Evolutionary conservation across 805 yeast species (phyloP).

Genomic region (Sungouiella thailandica): DNA sequence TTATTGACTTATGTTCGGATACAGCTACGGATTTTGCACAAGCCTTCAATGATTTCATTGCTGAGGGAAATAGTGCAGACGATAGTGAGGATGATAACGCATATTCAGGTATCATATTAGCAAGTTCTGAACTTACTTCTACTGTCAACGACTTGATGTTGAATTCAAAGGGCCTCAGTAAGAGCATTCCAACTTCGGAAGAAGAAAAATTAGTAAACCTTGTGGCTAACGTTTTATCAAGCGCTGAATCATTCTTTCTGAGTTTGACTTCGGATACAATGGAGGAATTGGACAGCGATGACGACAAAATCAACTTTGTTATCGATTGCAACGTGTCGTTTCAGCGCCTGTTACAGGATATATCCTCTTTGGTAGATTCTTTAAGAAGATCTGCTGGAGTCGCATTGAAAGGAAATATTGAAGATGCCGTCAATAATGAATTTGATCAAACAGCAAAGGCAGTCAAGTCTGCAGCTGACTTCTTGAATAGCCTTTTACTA

Average conservation of each 20-base stretch:
- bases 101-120: constrained; percentile 56
- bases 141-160: constrained; percentile 58
- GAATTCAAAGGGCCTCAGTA: constrained; percentile 64
- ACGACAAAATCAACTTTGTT: constrained; percentile 68
- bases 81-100: constrained; percentile 41
- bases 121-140: constrained; percentile 59
- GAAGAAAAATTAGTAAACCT: constrained; percentile 46
- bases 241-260: constrained; percentile 57
- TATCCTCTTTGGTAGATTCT: constrained; percentile 51
- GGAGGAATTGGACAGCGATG: constrained; percentile 47
- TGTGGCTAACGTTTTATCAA: constrained; percentile 55
- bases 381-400: constrained; percentile 34
- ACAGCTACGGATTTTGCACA: constrained; percentile 77
- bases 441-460: constrained; percentile 69
- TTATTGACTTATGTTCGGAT: constrained; percentile 65
- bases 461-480: constrained; percentile 60
- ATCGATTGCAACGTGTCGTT: constrained; percentile 71
- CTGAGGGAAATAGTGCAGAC: constrained; percentile 58
- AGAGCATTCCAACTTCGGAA: constrained; percentile 48
- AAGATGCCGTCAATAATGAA: constrained; percentile 68
- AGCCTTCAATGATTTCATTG: constrained; percentile 67
- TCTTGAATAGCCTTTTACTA: constrained; percentile 48
- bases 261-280: constrained; percentile 52
- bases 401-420: constrained; percentile 48
- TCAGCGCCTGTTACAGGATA: constrained; percentile 62